These are phyloP conservation scores for Diaporthe australafricana DNA, from an alignment of 2,329 filamentous ascomycete genomes.

Conservation along the genomic window DNA sequence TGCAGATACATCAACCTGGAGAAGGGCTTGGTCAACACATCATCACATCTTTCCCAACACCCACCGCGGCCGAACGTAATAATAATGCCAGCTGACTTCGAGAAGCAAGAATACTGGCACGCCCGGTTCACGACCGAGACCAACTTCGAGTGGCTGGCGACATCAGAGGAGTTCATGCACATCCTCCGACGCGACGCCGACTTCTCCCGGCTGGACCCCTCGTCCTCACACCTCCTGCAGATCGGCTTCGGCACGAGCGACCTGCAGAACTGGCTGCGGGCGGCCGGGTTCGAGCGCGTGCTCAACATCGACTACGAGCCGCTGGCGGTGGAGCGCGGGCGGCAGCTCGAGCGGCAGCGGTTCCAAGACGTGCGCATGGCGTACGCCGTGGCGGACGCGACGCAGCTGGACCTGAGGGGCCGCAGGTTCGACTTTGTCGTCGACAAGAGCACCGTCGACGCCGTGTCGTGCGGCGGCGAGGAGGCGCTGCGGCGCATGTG, in stretches of 20 bases:
- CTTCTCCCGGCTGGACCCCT: conserved; percentile 48
- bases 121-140: conserved; percentile 57
- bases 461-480: conserved; percentile 58
- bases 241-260: conserved; percentile 63
- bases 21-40: neutral
- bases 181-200: conserved; percentile 45
- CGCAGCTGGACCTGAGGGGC: conserved; percentile 45
- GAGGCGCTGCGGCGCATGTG: conserved; percentile 53
- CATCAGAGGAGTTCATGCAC: conserved; percentile 54
- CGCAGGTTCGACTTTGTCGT: conserved; percentile 54
- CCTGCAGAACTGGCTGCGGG: conserved; percentile 59
- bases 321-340: conserved; percentile 57
- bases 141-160: conserved; percentile 60
- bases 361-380: conserved; percentile 58
- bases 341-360: conserved; percentile 50
- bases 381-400: conserved; percentile 60
- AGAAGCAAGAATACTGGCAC: conserved; percentile 63
- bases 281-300: conserved; percentile 54
- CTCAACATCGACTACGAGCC: conserved; percentile 64
- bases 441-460: conserved; percentile 63
- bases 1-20: neutral
- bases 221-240: conserved; percentile 53
- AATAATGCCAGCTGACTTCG: conserved; percentile 52
- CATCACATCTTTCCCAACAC: neutral
- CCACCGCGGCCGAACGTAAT: no score